Evolutionary conservation across 345 rosid genomes (phyloP), one percentile per base, ranked within the genome.

Genomic region (Euphorbia peplus): DNA sequence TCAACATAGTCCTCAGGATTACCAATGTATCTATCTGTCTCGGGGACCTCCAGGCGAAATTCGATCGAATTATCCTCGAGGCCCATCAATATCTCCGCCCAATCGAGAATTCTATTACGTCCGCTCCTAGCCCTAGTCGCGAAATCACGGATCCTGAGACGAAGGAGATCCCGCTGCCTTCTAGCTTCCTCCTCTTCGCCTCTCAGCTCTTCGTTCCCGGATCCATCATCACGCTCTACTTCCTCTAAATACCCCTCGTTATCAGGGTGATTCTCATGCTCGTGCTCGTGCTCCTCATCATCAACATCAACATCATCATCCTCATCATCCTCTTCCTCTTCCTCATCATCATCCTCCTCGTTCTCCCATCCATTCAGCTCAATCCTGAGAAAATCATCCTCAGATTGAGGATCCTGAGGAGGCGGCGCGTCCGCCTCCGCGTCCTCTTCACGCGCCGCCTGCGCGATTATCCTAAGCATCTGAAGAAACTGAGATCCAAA

Each of bases 1-100:
- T 83, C 88, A 3, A 83, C 77, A 64, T 86, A 86, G 66, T 90
- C 91, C 73, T 74, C 87, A 8, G 89, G 86, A 70, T 81, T 84
- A 5, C 87, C 88, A 5, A 79, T 30, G 73, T 76, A 87, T 22
- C 82, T 74, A 26, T 86, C 89, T 0, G 88, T 52, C 15, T 89
- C 89, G 1, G 85, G 82, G 10, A 79, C 68, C 63, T 79, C 86
- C 25, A 82, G 74, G 28, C 87, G 88, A 67, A 89, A 75, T 30
- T 89, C 90, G n/a, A 85, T 81, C 13, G 91, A 84, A 53, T 81
- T 87, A 57, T 87, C 90, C 57, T 84, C 92, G 39, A 87, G 71
- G 13, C 87, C 92, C 92, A 87, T 82, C 21, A 56, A 39, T 5
- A 68, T 56, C 62, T 55, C 71, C 3, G 71, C 71, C 71, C 71